Evolutionary conservation across 495 filamentous ascomycete genomes (phyloP).

Genomic region (Parathielavia appendiculata): DNA sequence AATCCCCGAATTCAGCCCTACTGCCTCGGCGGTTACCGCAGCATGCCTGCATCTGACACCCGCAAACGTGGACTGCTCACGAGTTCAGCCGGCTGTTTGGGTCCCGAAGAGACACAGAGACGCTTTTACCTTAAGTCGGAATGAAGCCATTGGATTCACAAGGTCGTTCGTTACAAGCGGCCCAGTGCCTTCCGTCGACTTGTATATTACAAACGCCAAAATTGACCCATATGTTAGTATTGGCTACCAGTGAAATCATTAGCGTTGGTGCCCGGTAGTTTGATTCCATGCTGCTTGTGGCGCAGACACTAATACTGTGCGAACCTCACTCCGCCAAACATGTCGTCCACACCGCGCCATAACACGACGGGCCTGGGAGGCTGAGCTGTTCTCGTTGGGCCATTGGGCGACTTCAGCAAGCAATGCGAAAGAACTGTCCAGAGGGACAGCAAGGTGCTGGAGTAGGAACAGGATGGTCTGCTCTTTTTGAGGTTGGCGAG

Average conservation of each 20-base stretch:
- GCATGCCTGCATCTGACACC: slow-evolving; percentile 4
- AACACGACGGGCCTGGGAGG: not conserved
- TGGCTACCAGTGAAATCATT: no score
- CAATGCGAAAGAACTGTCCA: not conserved
- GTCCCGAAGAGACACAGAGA: not conserved
- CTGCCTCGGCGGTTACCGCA: not conserved
- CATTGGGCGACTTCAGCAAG: not conserved
- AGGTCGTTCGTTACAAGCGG: no score
- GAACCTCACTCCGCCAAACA: no score
- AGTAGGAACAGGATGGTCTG: no score
- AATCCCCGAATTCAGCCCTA: not conserved
- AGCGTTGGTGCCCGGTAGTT: not conserved
- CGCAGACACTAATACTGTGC: not conserved
- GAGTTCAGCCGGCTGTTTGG: slow-evolving; percentile 5
- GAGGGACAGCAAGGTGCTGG: not conserved
- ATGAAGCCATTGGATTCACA: not conserved
- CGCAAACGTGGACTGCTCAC: slow-evolving; percentile 8
- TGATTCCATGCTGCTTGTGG: not conserved
- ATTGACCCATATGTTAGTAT: no score
- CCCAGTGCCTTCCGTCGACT: no score
- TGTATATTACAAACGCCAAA: no score
- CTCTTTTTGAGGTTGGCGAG: no score
- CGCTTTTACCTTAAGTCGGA: not conserved
- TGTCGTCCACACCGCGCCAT: slow-evolving; percentile 8
- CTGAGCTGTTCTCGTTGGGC: not conserved